Conservation (phyloP, 495 filamentous ascomycete genomes). For the Chaetomium tenue region DNA sequence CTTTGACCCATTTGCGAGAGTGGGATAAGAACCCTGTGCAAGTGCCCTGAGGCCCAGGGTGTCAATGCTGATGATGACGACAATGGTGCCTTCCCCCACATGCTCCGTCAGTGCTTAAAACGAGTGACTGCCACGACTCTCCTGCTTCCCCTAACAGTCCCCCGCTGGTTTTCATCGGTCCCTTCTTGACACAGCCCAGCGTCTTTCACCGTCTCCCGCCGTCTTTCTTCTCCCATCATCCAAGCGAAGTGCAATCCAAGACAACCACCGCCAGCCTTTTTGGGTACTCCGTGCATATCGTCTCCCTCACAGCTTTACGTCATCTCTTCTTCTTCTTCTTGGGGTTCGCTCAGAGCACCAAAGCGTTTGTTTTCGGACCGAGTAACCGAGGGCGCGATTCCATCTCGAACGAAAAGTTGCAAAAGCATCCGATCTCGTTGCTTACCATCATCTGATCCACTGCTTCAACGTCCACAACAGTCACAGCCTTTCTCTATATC, state of each 20-base stretch:
- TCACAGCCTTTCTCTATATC: neutral
- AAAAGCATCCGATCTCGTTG: neutral
- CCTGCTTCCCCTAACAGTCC: neutral
- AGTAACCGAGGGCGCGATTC: neutral
- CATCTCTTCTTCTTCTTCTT: conserved; percentile 31
- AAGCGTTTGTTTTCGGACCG: conserved; percentile 27
- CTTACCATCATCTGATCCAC: neutral
- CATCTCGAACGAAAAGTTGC: conserved; percentile 13
- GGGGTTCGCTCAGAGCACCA: conserved; percentile 19
- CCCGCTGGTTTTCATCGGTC: neutral
- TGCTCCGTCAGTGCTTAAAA: neutral
- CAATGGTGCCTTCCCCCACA: neutral
- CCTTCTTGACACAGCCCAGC: neutral
- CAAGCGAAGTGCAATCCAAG: conserved; percentile 17
- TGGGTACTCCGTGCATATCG: conserved; percentile 33
- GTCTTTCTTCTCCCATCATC: neutral
- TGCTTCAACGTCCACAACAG: neutral
- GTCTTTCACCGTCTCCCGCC: neutral
- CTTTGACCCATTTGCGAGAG: too few species aligned
- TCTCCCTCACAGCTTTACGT: conserved; percentile 30
- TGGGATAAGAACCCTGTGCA: too few species aligned
- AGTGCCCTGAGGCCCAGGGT: too few species aligned
- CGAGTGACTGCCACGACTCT: neutral
- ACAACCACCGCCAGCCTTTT: conserved; percentile 29
- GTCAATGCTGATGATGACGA: neutral